Percentiles rank a stretch among this genome's conserved stretches.
Conservation (phyloP, 768 basidiomycete genomes). For the Rossbeevera mucosa region DNA sequence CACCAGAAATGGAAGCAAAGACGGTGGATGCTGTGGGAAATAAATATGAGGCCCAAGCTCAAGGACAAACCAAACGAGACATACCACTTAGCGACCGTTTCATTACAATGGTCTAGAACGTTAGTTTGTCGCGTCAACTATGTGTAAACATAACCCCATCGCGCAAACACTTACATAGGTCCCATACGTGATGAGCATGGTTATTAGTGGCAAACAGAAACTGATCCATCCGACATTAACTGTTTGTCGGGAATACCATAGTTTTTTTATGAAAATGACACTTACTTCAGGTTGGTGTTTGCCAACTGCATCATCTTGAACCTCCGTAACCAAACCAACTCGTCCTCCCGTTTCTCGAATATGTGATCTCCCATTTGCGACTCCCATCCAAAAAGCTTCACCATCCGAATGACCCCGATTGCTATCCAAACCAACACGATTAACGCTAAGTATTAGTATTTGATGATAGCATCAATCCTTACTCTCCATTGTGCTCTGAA, state of each 20-base stretch:
- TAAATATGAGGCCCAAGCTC: neutral
- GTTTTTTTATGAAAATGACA: neutral
- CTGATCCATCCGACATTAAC: neutral
- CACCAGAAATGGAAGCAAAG: constrained; percentile 5
- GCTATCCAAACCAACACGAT: neutral
- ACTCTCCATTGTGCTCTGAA: constrained; percentile 1
- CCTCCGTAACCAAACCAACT: constrained; percentile 1
- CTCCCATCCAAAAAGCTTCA: constrained; percentile 4
- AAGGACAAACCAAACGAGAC: neutral
- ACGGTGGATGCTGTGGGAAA: neutral
- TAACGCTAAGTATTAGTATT: too few relatives aligned
- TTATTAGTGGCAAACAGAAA: neutral
- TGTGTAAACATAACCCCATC: too few relatives aligned
- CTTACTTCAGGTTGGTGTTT: neutral
- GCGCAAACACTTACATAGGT: neutral
- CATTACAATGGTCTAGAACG: neutral
- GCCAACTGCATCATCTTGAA: neutral
- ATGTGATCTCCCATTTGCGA: neutral
- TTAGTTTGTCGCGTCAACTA: neutral
- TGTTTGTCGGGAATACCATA: too few relatives aligned
- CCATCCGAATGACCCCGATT: constrained; percentile 1
- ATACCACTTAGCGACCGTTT: neutral
- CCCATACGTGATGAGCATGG: neutral
- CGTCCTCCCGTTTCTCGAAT: constrained; percentile 2
- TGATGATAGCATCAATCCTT: neutral